A percentile compares a stretch with the other conserved stretches of the same genome.
Conservation (phyloP, 306 rosid genomes). For the Glycine tomentella region DNA sequence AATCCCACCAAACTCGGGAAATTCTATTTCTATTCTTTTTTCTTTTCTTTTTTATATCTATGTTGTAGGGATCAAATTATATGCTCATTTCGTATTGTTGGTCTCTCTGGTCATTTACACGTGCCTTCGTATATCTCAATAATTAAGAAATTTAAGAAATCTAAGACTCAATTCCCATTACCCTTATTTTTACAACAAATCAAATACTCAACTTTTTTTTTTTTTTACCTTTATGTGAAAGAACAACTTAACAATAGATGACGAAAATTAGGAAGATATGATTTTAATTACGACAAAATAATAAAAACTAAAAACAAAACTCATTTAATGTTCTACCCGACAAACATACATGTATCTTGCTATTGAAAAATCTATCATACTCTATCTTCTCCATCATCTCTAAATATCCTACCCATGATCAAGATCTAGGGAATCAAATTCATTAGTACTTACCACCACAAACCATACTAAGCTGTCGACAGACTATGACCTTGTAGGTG, state of each 20-base stretch:
- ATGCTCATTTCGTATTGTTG: neutral
- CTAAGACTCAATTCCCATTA: neutral
- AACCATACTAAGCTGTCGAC: conserved; percentile 49
- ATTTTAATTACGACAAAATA: neutral
- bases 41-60: too few species aligned
- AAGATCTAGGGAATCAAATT: conserved; percentile 21
- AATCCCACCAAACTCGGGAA: too few species aligned
- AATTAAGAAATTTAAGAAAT: neutral
- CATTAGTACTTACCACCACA: conserved; percentile 14
- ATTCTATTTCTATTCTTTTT: too few species aligned
- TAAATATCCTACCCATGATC: conserved; percentile 23
- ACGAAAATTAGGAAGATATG: neutral
- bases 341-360: conserved; percentile 8
- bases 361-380: neutral
- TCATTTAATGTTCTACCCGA: neutral
- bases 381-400: neutral
- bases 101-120: neutral
- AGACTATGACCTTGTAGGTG: conserved; percentile 24
- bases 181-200: neutral
- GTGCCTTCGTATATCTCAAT: neutral
- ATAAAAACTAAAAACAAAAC: neutral
- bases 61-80: too few species aligned
- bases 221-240: neutral
- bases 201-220: neutral
- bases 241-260: neutral